Percentiles rank a stretch among this genome's conserved stretches.
These are phyloP conservation scores for Onygenales sp. DNA, from an alignment of 2,329 filamentous ascomycete genomes.

Conservation along the genomic window DNA sequence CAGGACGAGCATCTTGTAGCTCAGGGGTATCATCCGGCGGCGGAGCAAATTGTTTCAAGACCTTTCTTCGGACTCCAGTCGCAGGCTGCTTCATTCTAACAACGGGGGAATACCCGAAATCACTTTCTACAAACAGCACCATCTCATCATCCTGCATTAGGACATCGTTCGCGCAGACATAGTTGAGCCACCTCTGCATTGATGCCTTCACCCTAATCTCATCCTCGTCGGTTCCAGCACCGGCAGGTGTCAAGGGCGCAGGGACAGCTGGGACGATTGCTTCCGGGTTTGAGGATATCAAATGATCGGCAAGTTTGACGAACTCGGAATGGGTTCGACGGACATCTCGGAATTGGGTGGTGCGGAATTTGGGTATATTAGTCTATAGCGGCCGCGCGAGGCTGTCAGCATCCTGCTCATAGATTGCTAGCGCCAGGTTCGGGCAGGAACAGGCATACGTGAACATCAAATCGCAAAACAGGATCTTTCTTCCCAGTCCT, in stretches of 20 bases:
- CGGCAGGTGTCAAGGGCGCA: conserved; percentile 86
- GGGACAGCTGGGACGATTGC: conserved; percentile 89
- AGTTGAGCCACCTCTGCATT: conserved; percentile 92
- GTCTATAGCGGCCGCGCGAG: conserved; percentile 49
- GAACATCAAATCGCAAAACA: conserved; percentile 88
- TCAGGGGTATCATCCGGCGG: conserved; percentile 96
- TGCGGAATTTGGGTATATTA: conserved; percentile 95
- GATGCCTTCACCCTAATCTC: conserved; percentile 79
- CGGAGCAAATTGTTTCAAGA: conserved; percentile 96
- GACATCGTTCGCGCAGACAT: conserved; percentile 82
- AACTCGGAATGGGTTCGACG: conserved; percentile 94
- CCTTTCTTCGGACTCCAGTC: conserved; percentile 86
- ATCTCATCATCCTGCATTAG: conserved; percentile 95
- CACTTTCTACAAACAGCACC: conserved; percentile 96
- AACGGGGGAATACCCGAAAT: conserved; percentile 95
- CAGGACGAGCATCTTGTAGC: conserved; percentile 75
- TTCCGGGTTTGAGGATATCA: conserved; percentile 96
- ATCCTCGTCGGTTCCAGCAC: conserved; percentile 92
- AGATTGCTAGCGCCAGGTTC: not conserved
- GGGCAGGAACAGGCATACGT: conserved; percentile 53
- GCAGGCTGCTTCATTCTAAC: conserved; percentile 94
- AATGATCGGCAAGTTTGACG: conserved; percentile 86
- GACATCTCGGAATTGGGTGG: conserved; percentile 96
- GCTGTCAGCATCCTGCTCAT: not conserved
- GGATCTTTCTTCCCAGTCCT: conserved; percentile 92